Conservation (phyloP, 2,329 filamentous ascomycete genomes). For the Aspergillus brunneoviolaceus region DNA sequence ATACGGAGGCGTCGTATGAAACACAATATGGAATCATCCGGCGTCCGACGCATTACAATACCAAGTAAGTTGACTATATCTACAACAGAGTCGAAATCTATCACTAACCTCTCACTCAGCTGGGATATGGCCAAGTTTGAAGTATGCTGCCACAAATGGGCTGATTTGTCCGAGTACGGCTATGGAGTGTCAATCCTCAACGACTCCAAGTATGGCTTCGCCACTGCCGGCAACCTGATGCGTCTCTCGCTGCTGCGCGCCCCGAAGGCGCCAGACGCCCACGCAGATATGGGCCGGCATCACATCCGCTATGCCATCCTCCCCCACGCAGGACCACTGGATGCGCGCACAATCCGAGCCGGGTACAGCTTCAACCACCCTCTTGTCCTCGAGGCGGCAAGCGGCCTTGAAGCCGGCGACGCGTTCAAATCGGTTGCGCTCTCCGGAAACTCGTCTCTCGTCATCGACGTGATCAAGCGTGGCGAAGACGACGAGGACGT, state of each 20-base stretch:
- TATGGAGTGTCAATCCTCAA: slow-evolving; percentile 93
- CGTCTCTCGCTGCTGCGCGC: slow-evolving; percentile 80
- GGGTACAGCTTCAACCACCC: slow-evolving; percentile 91
- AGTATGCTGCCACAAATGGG: slow-evolving; percentile 93
- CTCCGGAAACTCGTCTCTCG: slow-evolving; percentile 64
- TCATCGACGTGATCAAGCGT: slow-evolving; percentile 89
- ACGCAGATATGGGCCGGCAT: slow-evolving; percentile 92
- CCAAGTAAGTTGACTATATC: slow-evolving; percentile 55
- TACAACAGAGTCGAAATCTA: neutral
- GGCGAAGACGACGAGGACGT: slow-evolving; percentile 82
- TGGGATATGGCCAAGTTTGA: slow-evolving; percentile 99
- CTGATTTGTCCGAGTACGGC: slow-evolving; percentile 80
- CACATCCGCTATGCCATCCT: slow-evolving; percentile 87
- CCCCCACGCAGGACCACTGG: slow-evolving; percentile 73
- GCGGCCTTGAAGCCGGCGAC: slow-evolving; percentile 20
- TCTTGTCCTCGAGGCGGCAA: slow-evolving; percentile 55
- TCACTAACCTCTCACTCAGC: slow-evolving; percentile 38
- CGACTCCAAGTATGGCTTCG: slow-evolving; percentile 95
- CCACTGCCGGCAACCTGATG: slow-evolving; percentile 85
- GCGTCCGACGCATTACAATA: slow-evolving; percentile 97
- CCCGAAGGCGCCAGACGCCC: slow-evolving; percentile 87
- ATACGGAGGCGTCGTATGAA: slow-evolving; percentile 92
- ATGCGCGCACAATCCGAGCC: slow-evolving; percentile 72
- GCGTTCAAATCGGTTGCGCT: slow-evolving; percentile 62
- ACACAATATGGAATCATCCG: slow-evolving; percentile 88